Percentiles rank a stretch among this genome's conserved stretches.
Conservation (phyloP, 2,329 filamentous ascomycete species). For the Alternaria sp. region DNA sequence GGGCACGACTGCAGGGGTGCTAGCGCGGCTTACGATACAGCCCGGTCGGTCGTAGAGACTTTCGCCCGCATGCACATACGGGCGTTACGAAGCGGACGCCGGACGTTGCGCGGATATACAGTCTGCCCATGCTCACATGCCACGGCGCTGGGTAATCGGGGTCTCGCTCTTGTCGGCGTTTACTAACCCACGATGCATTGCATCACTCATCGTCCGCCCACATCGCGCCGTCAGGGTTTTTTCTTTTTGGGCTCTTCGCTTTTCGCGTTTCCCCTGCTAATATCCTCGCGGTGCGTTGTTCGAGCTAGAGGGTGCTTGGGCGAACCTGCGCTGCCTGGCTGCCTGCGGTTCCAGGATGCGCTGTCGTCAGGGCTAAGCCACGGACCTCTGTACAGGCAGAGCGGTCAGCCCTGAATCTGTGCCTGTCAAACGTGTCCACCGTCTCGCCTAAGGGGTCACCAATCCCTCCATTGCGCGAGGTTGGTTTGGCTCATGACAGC, state of each 20-base stretch:
- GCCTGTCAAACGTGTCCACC: constrained; percentile 27
- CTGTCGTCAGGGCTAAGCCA: constrained; percentile 36
- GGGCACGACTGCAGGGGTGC: constrained; percentile 20
- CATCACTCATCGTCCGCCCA: constrained; percentile 13
- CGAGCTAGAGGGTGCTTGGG: constrained; percentile 15
- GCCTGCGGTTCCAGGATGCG: constrained; percentile 24
- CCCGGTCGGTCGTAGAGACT: constrained; percentile 12
- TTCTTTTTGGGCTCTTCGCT: neutral
- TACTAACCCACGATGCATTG: constrained; percentile 25
- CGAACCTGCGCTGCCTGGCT: constrained; percentile 22
- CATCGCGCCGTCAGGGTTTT: neutral
- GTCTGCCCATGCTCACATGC: neutral
- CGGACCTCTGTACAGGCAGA: constrained; percentile 21
- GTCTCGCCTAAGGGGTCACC: constrained; percentile 18
- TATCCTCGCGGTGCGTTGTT: constrained; percentile 7
- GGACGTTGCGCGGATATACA: constrained; percentile 16
- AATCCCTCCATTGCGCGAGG: constrained; percentile 3
- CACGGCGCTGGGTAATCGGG: constrained; percentile 3
- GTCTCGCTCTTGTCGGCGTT: constrained; percentile 19
- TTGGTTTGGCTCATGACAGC: constrained; percentile 6
- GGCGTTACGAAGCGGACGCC: constrained; percentile 17
- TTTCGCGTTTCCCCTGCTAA: constrained; percentile 6
- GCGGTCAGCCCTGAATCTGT: constrained; percentile 37
- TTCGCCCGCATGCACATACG: constrained; percentile 10
- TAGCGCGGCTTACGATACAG: constrained; percentile 14